Conservation (phyloP, 2,329 filamentous ascomycete genomes). For the Davidsoniella neocaledoniae region DNA sequence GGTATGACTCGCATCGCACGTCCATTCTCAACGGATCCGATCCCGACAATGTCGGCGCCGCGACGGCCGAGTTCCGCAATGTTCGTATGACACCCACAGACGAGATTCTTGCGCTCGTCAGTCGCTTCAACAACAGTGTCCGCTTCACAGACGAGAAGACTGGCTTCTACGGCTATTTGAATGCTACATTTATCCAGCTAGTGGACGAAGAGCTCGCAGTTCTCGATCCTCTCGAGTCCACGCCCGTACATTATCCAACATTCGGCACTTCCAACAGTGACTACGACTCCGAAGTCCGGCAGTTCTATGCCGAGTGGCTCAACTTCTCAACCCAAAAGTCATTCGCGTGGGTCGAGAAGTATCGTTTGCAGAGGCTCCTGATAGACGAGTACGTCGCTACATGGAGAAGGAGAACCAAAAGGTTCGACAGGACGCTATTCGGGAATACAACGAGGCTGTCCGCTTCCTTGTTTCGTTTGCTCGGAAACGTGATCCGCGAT, state of each 20-base stretch:
- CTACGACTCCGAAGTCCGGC: slow-evolving; percentile 60
- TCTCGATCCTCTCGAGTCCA: slow-evolving; percentile 37
- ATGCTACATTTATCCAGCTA: slow-evolving; percentile 62
- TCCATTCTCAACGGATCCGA: slow-evolving; percentile 59
- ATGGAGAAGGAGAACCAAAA: slow-evolving; percentile 96
- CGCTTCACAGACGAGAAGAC: slow-evolving; percentile 64
- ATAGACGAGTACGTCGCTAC: slow-evolving; percentile 60
- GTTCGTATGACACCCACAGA: slow-evolving; percentile 62
- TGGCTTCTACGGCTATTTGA: slow-evolving; percentile 72
- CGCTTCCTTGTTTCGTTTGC: slow-evolving; percentile 74
- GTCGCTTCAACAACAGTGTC: slow-evolving; percentile 61
- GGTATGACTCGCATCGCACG: slow-evolving; percentile 92
- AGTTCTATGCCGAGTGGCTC: slow-evolving; percentile 69
- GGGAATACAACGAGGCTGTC: slow-evolving; percentile 87
- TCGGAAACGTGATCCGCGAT: slow-evolving; percentile 79
- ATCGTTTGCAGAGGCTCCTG: slow-evolving; percentile 69
- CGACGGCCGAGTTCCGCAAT: slow-evolving; percentile 46
- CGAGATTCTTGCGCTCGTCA: slow-evolving; percentile 62
- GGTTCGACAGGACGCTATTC: slow-evolving; percentile 61
- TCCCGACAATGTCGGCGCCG: slow-evolving; percentile 23
- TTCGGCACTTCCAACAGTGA: slow-evolving; percentile 65
- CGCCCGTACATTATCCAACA: slow-evolving; percentile 53
- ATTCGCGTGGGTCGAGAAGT: slow-evolving; percentile 80
- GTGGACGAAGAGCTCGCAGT: slow-evolving; percentile 65
- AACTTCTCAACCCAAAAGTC: slow-evolving; percentile 70